Base-by-base conservation (phyloP, 179 eudicot species). In the Sideroxylon spinosum region DNA sequence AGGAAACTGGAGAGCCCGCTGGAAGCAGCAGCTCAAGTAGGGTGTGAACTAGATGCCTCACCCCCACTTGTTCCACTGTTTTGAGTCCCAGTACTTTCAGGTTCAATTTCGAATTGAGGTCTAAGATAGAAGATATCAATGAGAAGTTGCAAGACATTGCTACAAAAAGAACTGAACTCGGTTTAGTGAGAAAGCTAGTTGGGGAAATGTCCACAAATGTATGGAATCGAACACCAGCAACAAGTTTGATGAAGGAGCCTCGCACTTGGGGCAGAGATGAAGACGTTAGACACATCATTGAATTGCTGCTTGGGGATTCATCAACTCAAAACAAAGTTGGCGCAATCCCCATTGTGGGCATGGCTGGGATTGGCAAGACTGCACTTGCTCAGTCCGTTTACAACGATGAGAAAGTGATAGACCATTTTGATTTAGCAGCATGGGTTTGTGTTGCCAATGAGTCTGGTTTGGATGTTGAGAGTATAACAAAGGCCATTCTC, bases 201-300 rank as follows among this genome's bases (percentile, higher is more conserved):
- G 44, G 46, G 14, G 8, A 37, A 17, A 32, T 2, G 55, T 19
- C 44, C 3, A 16, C 19, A 6, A 46, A 16, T 22, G 67, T 9
- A 10, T 1, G 32, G 28, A 10, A 10, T 12, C 23, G 13, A 48
- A 5, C 10, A 22, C 25, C 17, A 17, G 19, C 25, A 7, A 44
- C 55, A 16, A 17, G 9, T 48, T 69, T 48, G 28, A 10, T 32
- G 64, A 11, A 32, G 50, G 83, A 83, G 62, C 19, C 75, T 23
- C 23, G 17, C 9, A 72, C 76, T 14, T 78, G 26, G 50, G 84
- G 86, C 14, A 78, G 84, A 29, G 78, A 78, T 26, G 59, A 81
- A 5, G 86, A 84, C 10, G 74, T 9, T 71, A 78, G 78, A 5
- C 49, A 12, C 5, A 64, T 64, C 10, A 4, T 64, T 64, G 44